These are phyloP conservation scores for Candida multigemmis DNA, from an alignment of 805 yeast species.

Conservation along the genomic window DNA sequence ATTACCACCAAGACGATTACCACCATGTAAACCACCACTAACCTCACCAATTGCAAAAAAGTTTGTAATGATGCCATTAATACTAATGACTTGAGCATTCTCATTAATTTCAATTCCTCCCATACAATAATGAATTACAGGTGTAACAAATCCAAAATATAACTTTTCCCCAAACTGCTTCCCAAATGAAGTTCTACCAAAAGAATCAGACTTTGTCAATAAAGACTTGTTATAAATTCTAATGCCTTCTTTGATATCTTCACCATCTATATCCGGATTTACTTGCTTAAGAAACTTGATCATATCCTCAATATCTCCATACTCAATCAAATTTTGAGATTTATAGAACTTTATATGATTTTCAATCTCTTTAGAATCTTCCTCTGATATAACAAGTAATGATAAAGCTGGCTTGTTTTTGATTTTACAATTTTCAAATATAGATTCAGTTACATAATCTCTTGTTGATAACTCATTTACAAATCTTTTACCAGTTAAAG, in stretches of 20 bases:
- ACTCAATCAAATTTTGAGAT: conserved; percentile 14
- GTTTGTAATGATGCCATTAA: conserved; percentile 26
- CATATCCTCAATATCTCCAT: conserved; percentile 13
- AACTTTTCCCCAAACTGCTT: conserved; percentile 12
- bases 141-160: conserved; percentile 46
- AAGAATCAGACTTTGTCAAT: conserved; percentile 13
- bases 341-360: conserved; percentile 45
- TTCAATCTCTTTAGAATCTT: conserved; percentile 35
- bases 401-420: conserved; percentile 7
- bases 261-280: conserved; percentile 6
- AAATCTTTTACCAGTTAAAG: conserved; percentile 38
- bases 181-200: conserved; percentile 12
- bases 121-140: conserved; percentile 61
- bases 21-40: conserved; percentile 40
- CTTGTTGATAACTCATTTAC: conserved; percentile 47
- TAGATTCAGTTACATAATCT: conserved; percentile 40
- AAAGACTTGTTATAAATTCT: conserved; percentile 7
- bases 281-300: conserved; percentile 5
- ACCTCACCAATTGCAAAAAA: conserved; percentile 37
- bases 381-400: conserved; percentile 27
- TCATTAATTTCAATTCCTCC: conserved; percentile 56
- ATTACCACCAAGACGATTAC: conserved; percentile 34
- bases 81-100: conserved; percentile 29
- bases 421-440: conserved; percentile 16
- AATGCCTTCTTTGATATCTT: conserved; percentile 6